phyloP scores from a whole-genome alignment of 2,329 filamentous ascomycete genomes.

The Dothideomycetidae sp. region DNA sequence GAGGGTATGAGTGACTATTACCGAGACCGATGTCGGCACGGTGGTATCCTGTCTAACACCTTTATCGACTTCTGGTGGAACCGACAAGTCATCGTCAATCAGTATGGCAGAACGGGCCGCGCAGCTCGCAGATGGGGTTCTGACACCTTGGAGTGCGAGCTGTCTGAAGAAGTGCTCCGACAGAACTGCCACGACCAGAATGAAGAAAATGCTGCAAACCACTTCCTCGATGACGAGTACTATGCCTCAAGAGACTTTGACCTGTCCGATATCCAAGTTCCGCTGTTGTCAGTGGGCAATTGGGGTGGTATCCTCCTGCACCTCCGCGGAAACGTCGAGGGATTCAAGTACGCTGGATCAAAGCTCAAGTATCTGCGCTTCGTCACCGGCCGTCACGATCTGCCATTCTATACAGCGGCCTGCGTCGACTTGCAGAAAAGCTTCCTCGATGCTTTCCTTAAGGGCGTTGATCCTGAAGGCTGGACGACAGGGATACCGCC shows the following conservation, averaged over 20 bases:
- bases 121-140: slow-evolving; percentile 39
- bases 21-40: slow-evolving; percentile 29
- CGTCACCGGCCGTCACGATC: slow-evolving; percentile 53
- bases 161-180: slow-evolving; percentile 36
- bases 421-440: slow-evolving; percentile 51
- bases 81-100: slow-evolving; percentile 50
- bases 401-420: slow-evolving; percentile 55
- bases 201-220: slow-evolving; percentile 30
- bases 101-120: slow-evolving; percentile 42
- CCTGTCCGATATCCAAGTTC: slow-evolving; percentile 50
- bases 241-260: slow-evolving; percentile 51
- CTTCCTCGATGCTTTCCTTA: slow-evolving; percentile 57
- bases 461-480: slow-evolving; percentile 45
- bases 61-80: slow-evolving; percentile 52
- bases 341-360: slow-evolving; percentile 47
- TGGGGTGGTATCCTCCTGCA: slow-evolving; percentile 58
- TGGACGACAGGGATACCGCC: slow-evolving; percentile 43
- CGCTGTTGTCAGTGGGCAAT: slow-evolving; percentile 50
- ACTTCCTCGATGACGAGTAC: slow-evolving; percentile 46
- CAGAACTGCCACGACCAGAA: slow-evolving; percentile 28
- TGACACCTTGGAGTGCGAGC: slow-evolving; percentile 43
- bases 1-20: slow-evolving; percentile 44
- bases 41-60: slow-evolving; percentile 24
- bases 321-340: slow-evolving; percentile 52
- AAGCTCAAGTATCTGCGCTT: slow-evolving; percentile 53